These are phyloP conservation scores for Aureobasidium sp. DNA, from an alignment of 2,329 filamentous ascomycete genomes.

Conservation along the genomic window DNA sequence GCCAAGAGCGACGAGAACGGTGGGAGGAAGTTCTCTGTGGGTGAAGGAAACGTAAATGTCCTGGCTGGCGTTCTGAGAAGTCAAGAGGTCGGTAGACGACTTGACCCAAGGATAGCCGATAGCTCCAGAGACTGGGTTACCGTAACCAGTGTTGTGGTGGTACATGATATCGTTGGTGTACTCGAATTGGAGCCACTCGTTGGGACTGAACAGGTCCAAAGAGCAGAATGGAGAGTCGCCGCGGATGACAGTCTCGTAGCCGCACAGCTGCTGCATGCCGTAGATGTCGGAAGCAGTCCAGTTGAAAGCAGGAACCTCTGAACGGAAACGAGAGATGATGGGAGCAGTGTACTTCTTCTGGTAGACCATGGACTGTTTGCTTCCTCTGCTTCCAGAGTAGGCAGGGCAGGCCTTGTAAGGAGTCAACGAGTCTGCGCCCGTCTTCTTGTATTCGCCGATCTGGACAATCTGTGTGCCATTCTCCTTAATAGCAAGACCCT, in stretches of 20 bases:
- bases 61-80: conserved; percentile 32
- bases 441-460: conserved; percentile 47
- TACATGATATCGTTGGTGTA: conserved; percentile 62
- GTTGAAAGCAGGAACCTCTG: conserved; percentile 48
- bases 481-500: conserved; percentile 46
- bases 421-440: conserved; percentile 53
- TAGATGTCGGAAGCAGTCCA: conserved; percentile 55
- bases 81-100: conserved; percentile 43
- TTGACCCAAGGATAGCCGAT: conserved; percentile 61
- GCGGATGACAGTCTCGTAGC: conserved; percentile 60
- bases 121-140: conserved; percentile 46
- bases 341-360: conserved; percentile 50
- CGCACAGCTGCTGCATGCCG: conserved; percentile 61
- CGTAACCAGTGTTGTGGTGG: conserved; percentile 61
- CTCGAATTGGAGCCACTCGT: conserved; percentile 56
- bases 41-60: conserved; percentile 62
- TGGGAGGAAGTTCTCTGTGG: conserved; percentile 59
- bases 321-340: conserved; percentile 49
- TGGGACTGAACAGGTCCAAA: conserved; percentile 48
- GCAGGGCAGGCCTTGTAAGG: conserved; percentile 57
- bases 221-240: conserved; percentile 56
- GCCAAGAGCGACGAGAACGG: conserved; percentile 57
- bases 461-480: conserved; percentile 46
- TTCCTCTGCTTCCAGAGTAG: conserved; percentile 50
- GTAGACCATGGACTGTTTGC: conserved; percentile 41